Evolutionary conservation across 805 yeast species (phyloP).

Genomic region (Citeromyces matritensis): DNA sequence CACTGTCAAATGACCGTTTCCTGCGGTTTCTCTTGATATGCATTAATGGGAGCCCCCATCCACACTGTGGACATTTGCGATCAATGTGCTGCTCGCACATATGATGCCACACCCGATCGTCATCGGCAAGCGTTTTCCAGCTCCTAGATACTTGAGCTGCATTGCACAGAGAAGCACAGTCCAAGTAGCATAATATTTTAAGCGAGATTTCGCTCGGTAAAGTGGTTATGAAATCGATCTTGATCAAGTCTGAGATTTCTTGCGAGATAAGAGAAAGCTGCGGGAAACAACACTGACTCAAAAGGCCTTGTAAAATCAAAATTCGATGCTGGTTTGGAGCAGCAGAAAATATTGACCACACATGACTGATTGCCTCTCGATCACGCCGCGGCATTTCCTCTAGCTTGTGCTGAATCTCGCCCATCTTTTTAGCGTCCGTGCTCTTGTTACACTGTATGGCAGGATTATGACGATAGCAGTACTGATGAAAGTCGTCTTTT

Average conservation of each 20-base stretch:
- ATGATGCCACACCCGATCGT: constrained; percentile 94
- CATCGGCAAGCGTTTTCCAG: constrained; percentile 89
- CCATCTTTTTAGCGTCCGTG: constrained; percentile 51
- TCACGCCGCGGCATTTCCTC: constrained; percentile 54
- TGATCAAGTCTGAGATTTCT: constrained; percentile 64
- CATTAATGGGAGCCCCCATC: constrained; percentile 95
- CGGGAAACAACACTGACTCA: constrained; percentile 89
- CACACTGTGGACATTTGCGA: constrained; percentile 93
- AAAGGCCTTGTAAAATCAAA: constrained; percentile 67
- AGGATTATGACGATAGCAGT: constrained; percentile 91
- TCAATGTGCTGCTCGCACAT: constrained; percentile 98
- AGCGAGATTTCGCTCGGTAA: constrained; percentile 78
- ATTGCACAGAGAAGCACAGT: constrained; percentile 82
- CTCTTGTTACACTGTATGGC: constrained; percentile 60
- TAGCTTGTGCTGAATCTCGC: constrained; percentile 39
- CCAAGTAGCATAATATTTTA: constrained; percentile 77
- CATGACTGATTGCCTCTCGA: constrained; percentile 63
- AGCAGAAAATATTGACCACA: constrained; percentile 73
- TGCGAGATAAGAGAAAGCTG: constrained; percentile 77
- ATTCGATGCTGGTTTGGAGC: constrained; percentile 59
- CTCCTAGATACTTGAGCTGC: constrained; percentile 85
- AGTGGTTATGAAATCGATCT: constrained; percentile 77
- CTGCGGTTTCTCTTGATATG: constrained; percentile 70
- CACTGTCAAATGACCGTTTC: constrained; percentile 9
- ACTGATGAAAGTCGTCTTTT: constrained; percentile 43